These are phyloP conservation scores for Claviceps sp. DNA, from an alignment of 2,329 filamentous ascomycete genomes.

Conservation along the genomic window DNA sequence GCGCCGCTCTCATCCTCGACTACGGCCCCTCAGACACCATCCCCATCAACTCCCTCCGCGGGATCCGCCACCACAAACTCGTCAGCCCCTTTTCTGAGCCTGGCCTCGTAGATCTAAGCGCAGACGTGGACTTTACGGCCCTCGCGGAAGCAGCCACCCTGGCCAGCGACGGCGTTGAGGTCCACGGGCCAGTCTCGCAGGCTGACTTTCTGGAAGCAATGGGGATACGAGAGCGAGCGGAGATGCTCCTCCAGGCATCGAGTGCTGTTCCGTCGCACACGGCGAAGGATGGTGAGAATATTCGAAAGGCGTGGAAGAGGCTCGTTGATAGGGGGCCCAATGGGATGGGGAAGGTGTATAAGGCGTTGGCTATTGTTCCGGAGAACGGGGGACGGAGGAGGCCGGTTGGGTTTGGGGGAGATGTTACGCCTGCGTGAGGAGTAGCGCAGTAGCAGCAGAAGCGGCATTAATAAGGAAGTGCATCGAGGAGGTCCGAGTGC, in stretches of 20 bases:
- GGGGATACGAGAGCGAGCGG: slow-evolving; percentile 70
- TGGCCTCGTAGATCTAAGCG: slow-evolving; percentile 76
- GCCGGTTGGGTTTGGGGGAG: slow-evolving; percentile 87
- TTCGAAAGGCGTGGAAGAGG: slow-evolving; percentile 66
- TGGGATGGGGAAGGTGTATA: slow-evolving; percentile 93
- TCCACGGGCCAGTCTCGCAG: slow-evolving; percentile 85
- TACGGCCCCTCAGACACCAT: slow-evolving; percentile 73
- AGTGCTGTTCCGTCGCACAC: slow-evolving; percentile 27
- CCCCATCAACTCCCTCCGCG: slow-evolving; percentile 78
- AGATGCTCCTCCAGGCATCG: slow-evolving; percentile 44
- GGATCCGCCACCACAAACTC: slow-evolving; percentile 63
- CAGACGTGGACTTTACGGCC: slow-evolving; percentile 85
- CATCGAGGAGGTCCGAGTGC: too few relatives aligned
- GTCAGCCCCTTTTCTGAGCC: slow-evolving; percentile 71
- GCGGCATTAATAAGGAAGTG: too few relatives aligned
- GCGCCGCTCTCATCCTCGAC: slow-evolving; percentile 89
- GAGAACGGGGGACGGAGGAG: slow-evolving; percentile 59
- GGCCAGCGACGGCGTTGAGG: slow-evolving; percentile 69
- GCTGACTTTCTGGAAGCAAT: slow-evolving; percentile 64
- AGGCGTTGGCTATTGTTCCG: slow-evolving; percentile 80
- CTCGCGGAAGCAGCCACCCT: slow-evolving; percentile 69
- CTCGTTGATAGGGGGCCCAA: slow-evolving; percentile 69
- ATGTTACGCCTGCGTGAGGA: slow-evolving; percentile 21
- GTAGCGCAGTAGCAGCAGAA: too few relatives aligned
- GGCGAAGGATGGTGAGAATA: slow-evolving; percentile 29